phyloP scores from a whole-genome alignment of 495 filamentous ascomycete genomes.

The Neohortaea acidophila region DNA sequence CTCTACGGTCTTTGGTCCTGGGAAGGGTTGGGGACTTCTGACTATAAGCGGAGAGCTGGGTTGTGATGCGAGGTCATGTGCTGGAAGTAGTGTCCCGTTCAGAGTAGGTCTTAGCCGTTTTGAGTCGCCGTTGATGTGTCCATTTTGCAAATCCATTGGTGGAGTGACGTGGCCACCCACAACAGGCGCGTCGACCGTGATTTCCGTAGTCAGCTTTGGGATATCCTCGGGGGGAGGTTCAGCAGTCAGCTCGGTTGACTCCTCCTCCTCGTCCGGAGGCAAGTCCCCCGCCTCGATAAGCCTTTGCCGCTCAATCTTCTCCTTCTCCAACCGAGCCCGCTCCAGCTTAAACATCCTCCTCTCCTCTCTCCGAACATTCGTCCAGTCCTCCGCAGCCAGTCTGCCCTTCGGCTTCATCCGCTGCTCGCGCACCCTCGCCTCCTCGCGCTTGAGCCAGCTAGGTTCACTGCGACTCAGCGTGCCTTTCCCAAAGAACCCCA shows the following conservation, averaged over 20 bases:
- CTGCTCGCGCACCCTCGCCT: slow-evolving; percentile 34
- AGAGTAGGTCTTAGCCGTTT: too few relatives aligned
- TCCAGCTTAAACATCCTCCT: slow-evolving; percentile 75
- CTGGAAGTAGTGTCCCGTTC: not conserved
- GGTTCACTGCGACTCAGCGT: slow-evolving; percentile 85
- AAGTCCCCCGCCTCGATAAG: slow-evolving; percentile 36
- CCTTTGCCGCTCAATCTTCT: slow-evolving; percentile 57
- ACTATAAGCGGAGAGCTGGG: not conserved
- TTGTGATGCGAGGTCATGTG: not conserved
- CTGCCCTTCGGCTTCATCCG: slow-evolving; percentile 41
- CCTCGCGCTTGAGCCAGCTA: slow-evolving; percentile 75
- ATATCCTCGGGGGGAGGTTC: not conserved
- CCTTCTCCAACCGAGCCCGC: slow-evolving; percentile 66
- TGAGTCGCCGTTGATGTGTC: not conserved
- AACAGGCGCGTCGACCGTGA: too few relatives aligned
- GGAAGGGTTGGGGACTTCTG: not conserved
- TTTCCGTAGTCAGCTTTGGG: too few relatives aligned
- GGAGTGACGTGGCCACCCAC: too few relatives aligned
- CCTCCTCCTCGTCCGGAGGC: slow-evolving; percentile 1
- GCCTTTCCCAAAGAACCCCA: slow-evolving; percentile 93
- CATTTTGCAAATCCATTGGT: not conserved
- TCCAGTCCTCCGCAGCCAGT: slow-evolving; percentile 61
- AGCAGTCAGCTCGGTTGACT: not conserved
- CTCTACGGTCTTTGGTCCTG: not conserved
- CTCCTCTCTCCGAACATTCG: slow-evolving; percentile 60